Conservation (phyloP, 2,329 filamentous ascomycete species). For the Sclerotinia trifoliorum region DNA sequence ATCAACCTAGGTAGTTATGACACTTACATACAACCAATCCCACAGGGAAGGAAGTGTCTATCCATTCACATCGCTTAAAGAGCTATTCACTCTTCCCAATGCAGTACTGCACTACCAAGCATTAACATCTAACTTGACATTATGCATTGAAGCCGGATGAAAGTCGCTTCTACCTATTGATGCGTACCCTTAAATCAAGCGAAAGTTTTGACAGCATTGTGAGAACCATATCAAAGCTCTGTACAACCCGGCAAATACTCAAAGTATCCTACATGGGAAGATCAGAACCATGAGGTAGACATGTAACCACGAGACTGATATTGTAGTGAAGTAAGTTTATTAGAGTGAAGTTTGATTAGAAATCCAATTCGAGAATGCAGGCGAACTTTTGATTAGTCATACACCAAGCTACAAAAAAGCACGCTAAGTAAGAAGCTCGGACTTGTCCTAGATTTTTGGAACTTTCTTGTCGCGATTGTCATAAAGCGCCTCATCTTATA, state of each 20-base stretch:
- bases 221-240: background rate
- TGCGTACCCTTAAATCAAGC: background rate
- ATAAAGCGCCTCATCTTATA: constrained; percentile 4
- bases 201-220: background rate
- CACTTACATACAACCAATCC: background rate
- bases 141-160: background rate
- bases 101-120: background rate
- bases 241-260: background rate
- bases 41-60: background rate
- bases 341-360: constrained; percentile 8
- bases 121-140: background rate
- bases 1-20: background rate
- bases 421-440: constrained; percentile 18
- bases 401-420: background rate
- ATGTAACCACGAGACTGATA: background rate
- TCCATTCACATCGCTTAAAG: background rate
- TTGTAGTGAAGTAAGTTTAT: background rate
- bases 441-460: constrained; percentile 15
- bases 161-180: background rate
- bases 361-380: constrained; percentile 6
- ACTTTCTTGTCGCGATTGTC: constrained; percentile 15
- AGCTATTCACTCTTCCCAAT: background rate
- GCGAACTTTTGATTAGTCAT: constrained; percentile 13
- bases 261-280: background rate
- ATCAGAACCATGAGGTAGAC: background rate